Conservation (phyloP, 371 early-diverging fungal genomes). For the Rhizopus stolonifer region DNA sequence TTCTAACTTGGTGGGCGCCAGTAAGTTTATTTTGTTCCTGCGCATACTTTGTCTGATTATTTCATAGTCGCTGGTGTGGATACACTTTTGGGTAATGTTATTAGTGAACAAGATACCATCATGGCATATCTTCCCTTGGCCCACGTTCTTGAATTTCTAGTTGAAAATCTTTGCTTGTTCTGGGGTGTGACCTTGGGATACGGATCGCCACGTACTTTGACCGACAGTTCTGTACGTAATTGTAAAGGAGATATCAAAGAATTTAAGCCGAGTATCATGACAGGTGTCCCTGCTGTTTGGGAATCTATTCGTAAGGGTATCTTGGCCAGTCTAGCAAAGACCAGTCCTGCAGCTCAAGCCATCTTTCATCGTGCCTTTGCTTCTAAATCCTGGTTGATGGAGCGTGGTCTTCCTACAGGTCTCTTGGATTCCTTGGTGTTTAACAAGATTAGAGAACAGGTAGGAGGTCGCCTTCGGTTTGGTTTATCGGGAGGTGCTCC, state of each 20-base stretch:
- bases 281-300: constrained; percentile 82
- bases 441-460: constrained; percentile 66
- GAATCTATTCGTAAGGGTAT: constrained; percentile 70
- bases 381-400: constrained; percentile 59
- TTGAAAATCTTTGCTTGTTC: constrained; percentile 53
- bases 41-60: too few relatives aligned
- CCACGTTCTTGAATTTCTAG: constrained; percentile 74
- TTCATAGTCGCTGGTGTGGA: constrained; percentile 72
- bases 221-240: constrained; percentile 69
- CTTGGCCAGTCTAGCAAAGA: constrained; percentile 50
- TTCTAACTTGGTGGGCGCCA: constrained; percentile 60
- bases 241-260: constrained; percentile 75
- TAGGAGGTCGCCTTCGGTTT: constrained; percentile 77
- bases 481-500: constrained; percentile 86
- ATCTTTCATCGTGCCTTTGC: constrained; percentile 65
- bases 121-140: constrained; percentile 84
- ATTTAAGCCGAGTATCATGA: constrained; percentile 76
- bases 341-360: constrained; percentile 40
- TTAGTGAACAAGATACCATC: constrained; percentile 59
- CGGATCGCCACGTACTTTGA: constrained; percentile 69
- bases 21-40: constrained; percentile 26
- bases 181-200: constrained; percentile 70
- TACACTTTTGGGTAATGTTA: constrained; percentile 66
- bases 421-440: constrained; percentile 76
- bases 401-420: constrained; percentile 53